These are phyloP conservation scores for baker's yeast (Saccharomyces cerevisiae) DNA, from an alignment of 805 yeast species.

Conservation along the genomic window DNA sequence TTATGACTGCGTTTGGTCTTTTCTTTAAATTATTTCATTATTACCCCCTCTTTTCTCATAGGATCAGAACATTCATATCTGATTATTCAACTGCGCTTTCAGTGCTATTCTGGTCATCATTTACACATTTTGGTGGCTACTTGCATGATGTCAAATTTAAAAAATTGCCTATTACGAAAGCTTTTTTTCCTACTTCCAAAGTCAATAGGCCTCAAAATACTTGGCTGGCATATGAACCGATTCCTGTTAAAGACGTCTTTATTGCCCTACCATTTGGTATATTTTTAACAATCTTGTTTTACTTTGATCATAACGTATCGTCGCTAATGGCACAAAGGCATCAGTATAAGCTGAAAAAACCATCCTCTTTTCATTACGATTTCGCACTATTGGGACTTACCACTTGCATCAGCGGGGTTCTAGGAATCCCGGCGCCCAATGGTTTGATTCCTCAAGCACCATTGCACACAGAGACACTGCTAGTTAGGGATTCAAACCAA, in stretches of 20 bases:
- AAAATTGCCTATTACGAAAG: slow-evolving; percentile 56
- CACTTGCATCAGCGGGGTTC: slow-evolving; percentile 77
- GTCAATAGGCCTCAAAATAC: slow-evolving; percentile 18
- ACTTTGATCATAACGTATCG: slow-evolving; percentile 92
- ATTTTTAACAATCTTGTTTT: slow-evolving; percentile 73
- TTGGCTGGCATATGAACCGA: slow-evolving; percentile 36
- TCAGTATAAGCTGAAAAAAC: slow-evolving; percentile 73
- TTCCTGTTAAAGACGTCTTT: slow-evolving; percentile 64
- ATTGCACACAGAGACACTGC: slow-evolving; percentile 71
- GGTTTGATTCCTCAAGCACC: slow-evolving; percentile 98
- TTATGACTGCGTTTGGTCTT: slow-evolving; percentile 75
- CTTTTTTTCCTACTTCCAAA: slow-evolving; percentile 65
- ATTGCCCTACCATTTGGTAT: slow-evolving; percentile 90
- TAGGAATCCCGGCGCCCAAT: slow-evolving; percentile 94
- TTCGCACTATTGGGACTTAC: slow-evolving; percentile 74
- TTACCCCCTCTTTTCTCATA: slow-evolving; percentile 53
- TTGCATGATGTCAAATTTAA: slow-evolving; percentile 50
- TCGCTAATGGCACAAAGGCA: slow-evolving; percentile 86
- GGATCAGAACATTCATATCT: slow-evolving; percentile 58
- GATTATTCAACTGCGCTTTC: slow-evolving; percentile 82
- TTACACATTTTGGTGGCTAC: slow-evolving; percentile 83
- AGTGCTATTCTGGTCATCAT: slow-evolving; percentile 87
- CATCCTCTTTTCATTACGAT: slow-evolving; percentile 90
- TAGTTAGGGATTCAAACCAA: slow-evolving; percentile 34
- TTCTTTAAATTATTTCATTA: slow-evolving; percentile 43